phyloP scores from a whole-genome alignment of 2,329 filamentous ascomycete genomes.

The Rhytidhysteron rufulum region DNA sequence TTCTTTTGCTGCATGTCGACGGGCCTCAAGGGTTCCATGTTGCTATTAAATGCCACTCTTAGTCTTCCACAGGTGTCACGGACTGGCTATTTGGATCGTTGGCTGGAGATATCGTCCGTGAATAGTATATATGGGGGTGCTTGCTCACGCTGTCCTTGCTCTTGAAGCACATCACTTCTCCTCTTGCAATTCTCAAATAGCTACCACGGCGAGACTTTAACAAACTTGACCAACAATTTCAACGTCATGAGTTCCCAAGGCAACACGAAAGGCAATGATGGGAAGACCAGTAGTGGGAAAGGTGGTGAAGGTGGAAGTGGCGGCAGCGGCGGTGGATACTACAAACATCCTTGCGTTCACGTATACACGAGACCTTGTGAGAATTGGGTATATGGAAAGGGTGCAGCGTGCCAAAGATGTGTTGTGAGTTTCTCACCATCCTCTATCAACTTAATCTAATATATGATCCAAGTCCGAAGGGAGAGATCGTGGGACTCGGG shows the following conservation, averaged over 20 bases:
- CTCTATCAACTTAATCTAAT: too few relatives aligned
- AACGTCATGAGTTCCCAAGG: neutral
- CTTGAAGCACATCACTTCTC: neutral
- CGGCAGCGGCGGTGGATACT: slow-evolving; percentile 5
- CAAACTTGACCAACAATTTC: neutral
- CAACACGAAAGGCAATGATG: neutral
- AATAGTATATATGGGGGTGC: too few relatives aligned
- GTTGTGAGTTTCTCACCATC: slow-evolving; percentile 3
- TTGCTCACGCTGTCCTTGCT: neutral
- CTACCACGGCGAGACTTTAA: neutral
- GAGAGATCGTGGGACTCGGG: neutral
- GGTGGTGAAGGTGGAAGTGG: neutral
- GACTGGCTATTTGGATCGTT: too few relatives aligned
- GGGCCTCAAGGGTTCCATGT: too few relatives aligned
- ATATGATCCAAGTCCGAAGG: neutral
- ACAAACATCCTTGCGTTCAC: slow-evolving; percentile 5
- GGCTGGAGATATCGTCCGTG: too few relatives aligned
- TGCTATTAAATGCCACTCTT: too few relatives aligned
- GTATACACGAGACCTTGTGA: slow-evolving; percentile 2
- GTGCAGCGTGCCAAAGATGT: slow-evolving; percentile 4
- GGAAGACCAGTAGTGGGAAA: neutral
- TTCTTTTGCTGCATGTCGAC: too few relatives aligned
- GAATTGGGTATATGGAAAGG: slow-evolving; percentile 7
- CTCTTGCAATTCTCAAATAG: neutral
- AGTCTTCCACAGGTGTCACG: too few relatives aligned